Conservation (phyloP, 129 eudicot genomes). For the Mikania micrantha region DNA sequence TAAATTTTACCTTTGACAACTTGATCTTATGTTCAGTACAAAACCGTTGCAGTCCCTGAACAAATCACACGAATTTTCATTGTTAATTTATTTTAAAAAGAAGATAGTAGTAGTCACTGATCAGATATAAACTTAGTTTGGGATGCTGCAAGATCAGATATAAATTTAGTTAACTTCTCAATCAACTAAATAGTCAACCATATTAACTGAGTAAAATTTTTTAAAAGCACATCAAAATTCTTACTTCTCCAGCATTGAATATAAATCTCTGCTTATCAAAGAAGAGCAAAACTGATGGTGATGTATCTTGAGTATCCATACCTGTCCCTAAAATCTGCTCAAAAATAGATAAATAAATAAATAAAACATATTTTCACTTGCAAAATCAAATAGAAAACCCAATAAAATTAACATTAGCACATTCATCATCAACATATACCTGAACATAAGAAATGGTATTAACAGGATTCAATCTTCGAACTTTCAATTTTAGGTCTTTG, state of each 20-base stretch:
- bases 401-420: not conserved
- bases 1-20: slow-evolving; percentile 61
- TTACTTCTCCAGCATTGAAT: slow-evolving; percentile 97
- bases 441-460: slow-evolving; percentile 75
- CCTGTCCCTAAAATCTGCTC: slow-evolving; percentile 86
- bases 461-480: slow-evolving; percentile 57
- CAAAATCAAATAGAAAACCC: not conserved
- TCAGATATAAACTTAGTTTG: too few relatives aligned
- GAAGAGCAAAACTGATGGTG: slow-evolving; percentile 82
- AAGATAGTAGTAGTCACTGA: too few relatives aligned
- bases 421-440: slow-evolving; percentile 28
- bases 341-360: too few relatives aligned
- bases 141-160: too few relatives aligned
- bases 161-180: too few relatives aligned
- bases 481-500: slow-evolving; percentile 51
- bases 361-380: too few relatives aligned
- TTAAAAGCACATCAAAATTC: slow-evolving; percentile 11
- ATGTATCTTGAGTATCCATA: slow-evolving; percentile 98
- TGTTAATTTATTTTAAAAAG: too few relatives aligned
- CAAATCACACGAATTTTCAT: too few relatives aligned
- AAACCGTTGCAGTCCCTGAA: slow-evolving; percentile 89
- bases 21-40: slow-evolving; percentile 90
- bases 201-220: too few relatives aligned
- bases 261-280: slow-evolving; percentile 86
- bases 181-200: too few relatives aligned